Conservation (phyloP, 768 basidiomycete genomes). For the Lactarius trivialis region DNA sequence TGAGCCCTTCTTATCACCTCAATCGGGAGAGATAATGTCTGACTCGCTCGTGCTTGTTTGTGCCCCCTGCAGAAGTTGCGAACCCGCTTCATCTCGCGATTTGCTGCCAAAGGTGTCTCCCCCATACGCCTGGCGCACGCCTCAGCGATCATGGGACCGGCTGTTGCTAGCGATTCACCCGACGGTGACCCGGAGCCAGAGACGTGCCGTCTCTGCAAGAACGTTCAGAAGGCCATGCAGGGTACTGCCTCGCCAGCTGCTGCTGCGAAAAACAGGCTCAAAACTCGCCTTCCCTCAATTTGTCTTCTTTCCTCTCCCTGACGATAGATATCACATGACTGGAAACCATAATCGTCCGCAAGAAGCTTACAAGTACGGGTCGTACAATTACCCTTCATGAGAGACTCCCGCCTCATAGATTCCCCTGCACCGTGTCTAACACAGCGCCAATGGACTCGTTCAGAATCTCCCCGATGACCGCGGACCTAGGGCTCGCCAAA, state of each 20-base stretch:
- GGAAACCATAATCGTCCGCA: too few species aligned
- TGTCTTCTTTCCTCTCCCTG: too few species aligned
- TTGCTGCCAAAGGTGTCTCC: constrained; percentile 13
- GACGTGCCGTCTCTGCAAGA: constrained; percentile 20
- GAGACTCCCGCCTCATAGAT: background rate
- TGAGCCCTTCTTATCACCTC: background rate
- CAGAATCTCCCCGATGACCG: background rate
- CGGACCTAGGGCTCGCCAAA: background rate
- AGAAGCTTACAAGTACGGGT: too few species aligned
- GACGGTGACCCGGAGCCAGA: constrained; percentile 2
- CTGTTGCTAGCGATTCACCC: background rate
- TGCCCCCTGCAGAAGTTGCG: constrained; percentile 10
- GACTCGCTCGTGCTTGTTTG: too few species aligned
- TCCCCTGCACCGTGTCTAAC: background rate
- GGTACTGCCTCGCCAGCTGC: constrained; percentile 7
- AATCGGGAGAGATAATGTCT: background rate
- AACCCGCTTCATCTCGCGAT: constrained; percentile 9
- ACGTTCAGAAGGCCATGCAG: constrained; percentile 17
- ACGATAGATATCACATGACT: too few species aligned
- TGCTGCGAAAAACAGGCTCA: too few species aligned
- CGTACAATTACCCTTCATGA: background rate
- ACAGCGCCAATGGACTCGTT: background rate
- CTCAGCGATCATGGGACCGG: constrained; percentile 1
- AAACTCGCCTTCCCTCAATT: too few species aligned
- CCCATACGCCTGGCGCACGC: constrained; percentile 19